Conservation (phyloP, 2,329 filamentous ascomycete genomes). For the Colletotrichum sp. region DNA sequence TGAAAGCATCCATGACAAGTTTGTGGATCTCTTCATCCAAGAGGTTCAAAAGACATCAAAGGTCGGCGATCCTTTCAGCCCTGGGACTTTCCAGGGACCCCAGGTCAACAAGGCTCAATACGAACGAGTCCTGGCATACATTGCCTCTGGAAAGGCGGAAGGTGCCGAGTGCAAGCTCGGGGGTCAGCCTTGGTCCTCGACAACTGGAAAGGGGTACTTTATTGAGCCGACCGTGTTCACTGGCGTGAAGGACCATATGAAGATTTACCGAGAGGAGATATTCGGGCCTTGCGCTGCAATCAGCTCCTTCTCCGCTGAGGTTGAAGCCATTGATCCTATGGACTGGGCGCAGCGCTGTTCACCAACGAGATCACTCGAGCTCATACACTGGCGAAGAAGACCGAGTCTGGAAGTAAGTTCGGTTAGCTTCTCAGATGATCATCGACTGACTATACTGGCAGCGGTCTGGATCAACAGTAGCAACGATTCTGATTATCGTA, state of each 20-base stretch:
- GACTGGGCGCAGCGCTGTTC: not conserved
- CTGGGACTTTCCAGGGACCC: not conserved
- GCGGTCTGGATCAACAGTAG: not conserved
- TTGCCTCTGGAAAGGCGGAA: not conserved
- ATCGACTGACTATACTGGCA: not conserved
- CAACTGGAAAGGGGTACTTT: not conserved
- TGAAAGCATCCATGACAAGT: not conserved
- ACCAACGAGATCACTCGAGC: not conserved
- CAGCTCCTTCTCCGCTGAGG: not conserved
- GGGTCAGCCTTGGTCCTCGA: not conserved
- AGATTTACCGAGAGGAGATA: not conserved
- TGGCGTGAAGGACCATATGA: not conserved
- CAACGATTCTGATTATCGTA: not conserved
- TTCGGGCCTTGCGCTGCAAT: not conserved
- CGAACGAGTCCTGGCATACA: not conserved
- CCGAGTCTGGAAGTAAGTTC: not conserved
- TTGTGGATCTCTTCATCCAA: not conserved
- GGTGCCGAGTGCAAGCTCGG: not conserved
- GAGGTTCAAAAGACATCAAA: not conserved
- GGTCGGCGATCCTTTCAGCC: not conserved
- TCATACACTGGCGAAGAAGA: not conserved
- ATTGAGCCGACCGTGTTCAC: not conserved
- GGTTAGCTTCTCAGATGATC: not conserved
- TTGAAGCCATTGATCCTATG: not conserved
- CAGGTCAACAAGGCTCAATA: not conserved